Percentiles rank a stretch among this genome's conserved stretches.
Conservation (phyloP, 495 filamentous ascomycete species). For the Daldinia loculata region DNA sequence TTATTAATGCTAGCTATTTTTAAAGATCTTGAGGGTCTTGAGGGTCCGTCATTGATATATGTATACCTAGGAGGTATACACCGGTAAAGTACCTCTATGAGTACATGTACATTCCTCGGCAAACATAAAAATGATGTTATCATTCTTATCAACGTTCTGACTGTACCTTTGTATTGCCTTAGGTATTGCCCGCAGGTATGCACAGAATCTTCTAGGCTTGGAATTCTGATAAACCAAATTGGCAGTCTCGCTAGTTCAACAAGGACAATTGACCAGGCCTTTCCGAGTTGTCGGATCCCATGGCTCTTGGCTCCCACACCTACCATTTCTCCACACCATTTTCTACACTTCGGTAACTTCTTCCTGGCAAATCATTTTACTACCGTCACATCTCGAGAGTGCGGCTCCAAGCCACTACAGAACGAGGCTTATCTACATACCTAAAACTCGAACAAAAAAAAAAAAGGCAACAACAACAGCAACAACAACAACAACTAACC, state of each 20-base stretch:
- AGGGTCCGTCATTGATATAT: background rate
- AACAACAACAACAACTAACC: background rate
- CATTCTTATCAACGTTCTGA: background rate
- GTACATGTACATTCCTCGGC: background rate
- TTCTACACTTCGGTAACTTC: constrained; percentile 22
- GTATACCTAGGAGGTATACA: too few relatives aligned
- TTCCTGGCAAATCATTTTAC: constrained; percentile 35
- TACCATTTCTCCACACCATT: constrained; percentile 42
- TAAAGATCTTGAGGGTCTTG: background rate
- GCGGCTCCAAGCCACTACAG: constrained; percentile 26
- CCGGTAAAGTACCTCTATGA: too few relatives aligned
- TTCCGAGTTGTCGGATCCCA: constrained; percentile 38
- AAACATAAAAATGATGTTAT: constrained; percentile 25
- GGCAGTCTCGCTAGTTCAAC: constrained; percentile 22
- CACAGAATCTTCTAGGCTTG: constrained; percentile 36
- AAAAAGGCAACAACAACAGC: background rate
- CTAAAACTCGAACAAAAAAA: constrained; percentile 6
- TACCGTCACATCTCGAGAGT: constrained; percentile 19
- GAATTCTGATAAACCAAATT: constrained; percentile 22
- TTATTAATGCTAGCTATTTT: background rate
- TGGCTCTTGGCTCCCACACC: constrained; percentile 36
- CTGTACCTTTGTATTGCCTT: constrained; percentile 15
- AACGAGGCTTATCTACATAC: constrained; percentile 4
- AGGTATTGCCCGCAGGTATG: constrained; percentile 13
- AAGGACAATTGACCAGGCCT: constrained; percentile 30